Percentiles rank a stretch among this genome's conserved stretches.
Evolutionary conservation across 805 yeast genomes (phyloP).

Genomic region (Candida tammaniensis): DNA sequence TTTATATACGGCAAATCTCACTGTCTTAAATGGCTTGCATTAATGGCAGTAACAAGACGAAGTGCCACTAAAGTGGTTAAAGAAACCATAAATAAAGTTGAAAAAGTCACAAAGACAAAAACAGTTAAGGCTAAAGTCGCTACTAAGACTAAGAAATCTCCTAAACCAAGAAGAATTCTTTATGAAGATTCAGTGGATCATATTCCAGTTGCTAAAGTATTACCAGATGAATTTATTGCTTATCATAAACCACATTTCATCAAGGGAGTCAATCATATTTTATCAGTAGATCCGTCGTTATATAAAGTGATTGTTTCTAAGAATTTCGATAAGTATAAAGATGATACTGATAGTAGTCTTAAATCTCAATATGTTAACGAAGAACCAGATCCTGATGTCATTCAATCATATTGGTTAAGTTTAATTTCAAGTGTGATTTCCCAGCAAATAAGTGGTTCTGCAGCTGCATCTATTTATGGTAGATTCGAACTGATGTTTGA

Average conservation of each 20-base stretch:
- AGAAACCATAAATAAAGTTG: too few relatives aligned
- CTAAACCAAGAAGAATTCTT: conserved; percentile 1
- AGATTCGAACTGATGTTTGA: conserved; percentile 39
- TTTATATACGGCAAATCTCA: too few relatives aligned
- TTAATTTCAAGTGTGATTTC: conserved; percentile 49
- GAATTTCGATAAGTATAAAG: conserved; percentile 25
- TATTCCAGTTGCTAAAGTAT: conserved; percentile 12
- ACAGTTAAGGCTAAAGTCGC: neutral
- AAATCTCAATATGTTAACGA: conserved; percentile 1
- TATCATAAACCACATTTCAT: conserved; percentile 34
- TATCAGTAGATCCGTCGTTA: conserved; percentile 30
- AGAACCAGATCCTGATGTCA: conserved; percentile 18
- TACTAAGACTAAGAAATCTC: neutral
- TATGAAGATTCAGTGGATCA: conserved; percentile 13
- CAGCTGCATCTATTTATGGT: conserved; percentile 64
- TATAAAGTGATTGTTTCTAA: conserved; percentile 30
- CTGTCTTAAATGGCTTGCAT: too few relatives aligned
- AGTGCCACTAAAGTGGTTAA: too few relatives aligned
- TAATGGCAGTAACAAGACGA: too few relatives aligned
- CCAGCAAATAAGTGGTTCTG: conserved; percentile 78
- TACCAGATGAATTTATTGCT: conserved; percentile 28
- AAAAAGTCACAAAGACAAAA: conserved; percentile 2
- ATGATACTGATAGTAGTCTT: conserved; percentile 4
- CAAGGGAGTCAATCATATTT: conserved; percentile 26
- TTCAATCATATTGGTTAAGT: conserved; percentile 34